A percentile compares a stretch with the other conserved stretches of the same genome.
These are phyloP conservation scores for Penicillium sp. DNA, from an alignment of 2,329 filamentous ascomycete genomes.

Conservation along the genomic window DNA sequence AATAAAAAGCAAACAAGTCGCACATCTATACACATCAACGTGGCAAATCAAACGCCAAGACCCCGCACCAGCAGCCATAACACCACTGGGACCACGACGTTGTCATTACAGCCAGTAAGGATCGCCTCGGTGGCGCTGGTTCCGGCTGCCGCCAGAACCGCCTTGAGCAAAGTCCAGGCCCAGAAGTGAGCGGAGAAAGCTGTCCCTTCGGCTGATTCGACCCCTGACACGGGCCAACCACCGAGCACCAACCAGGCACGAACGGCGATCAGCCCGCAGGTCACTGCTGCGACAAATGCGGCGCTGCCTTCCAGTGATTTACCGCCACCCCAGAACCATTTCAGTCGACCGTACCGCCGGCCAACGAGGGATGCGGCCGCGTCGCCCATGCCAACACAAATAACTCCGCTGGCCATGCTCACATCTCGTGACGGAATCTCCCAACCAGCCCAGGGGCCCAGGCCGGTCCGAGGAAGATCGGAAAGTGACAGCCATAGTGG, in stretches of 20 bases:
- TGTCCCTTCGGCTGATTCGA: constrained; percentile 9
- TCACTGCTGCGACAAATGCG: constrained; percentile 75
- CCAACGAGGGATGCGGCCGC: constrained; percentile 86
- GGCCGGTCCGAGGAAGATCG: constrained; percentile 52
- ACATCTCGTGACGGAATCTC: constrained; percentile 64
- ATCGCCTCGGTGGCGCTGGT: constrained; percentile 92
- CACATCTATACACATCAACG: constrained; percentile 3
- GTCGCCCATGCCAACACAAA: constrained; percentile 92
- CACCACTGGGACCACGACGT: constrained; percentile 88
- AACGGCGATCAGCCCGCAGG: constrained; percentile 60
- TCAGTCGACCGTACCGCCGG: constrained; percentile 70
- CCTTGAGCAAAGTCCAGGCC: constrained; percentile 46
- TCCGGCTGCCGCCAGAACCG: constrained; percentile 62
- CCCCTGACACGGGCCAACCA: constrained; percentile 49
- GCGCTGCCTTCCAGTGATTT: constrained; percentile 83
- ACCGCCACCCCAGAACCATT: constrained; percentile 94
- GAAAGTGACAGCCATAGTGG: constrained; percentile 84
- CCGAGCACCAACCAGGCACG: constrained; percentile 68
- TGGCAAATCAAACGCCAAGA: constrained; percentile 37
- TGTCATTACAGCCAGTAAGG: constrained; percentile 92
- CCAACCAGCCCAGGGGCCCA: constrained; percentile 60
- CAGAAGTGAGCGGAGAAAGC: constrained; percentile 20
- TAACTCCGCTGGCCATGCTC: constrained; percentile 82
- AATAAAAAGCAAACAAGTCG: background rate
- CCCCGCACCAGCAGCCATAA: constrained; percentile 87